Base-by-base conservation (phyloP, 768 basidiomycete genomes). In the Suillus ampliporus region DNA sequence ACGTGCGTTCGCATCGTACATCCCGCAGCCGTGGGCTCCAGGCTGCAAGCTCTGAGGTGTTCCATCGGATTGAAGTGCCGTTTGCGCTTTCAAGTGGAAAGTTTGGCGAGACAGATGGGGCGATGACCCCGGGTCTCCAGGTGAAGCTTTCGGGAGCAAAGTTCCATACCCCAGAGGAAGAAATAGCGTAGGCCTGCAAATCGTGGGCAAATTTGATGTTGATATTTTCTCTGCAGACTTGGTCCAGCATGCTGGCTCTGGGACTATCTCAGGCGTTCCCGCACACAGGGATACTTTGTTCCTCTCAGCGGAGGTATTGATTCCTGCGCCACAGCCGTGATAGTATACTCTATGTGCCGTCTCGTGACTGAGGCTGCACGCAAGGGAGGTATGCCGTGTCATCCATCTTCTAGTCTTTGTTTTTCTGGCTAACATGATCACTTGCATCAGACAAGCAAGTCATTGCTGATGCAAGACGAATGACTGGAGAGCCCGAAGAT, bases 241-340 rank as follows among this genome's bases (percentile, higher is more conserved):
- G 97, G 97, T 5, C 97, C 97, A 8, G 97, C 97, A 17, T 99
- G 97, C 72, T 99, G 97, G 97, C 82, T 99, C n/a, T 99, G 97
- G 97, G 97, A 99, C 73, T 99, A 99, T 71, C 86, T 99, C 35
- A 85, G 97, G 41, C 88, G 97, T 48, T 99, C 97, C 6, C 83
- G 93, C 10, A 94, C 91, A 0, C 92, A 95, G 66, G 97, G 97
- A 3, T 99, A 96, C 78, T 99, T 99, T 70, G 78, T 99, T 23
- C 97, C 97, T 1, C 82, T 99, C 15, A 95, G 94, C 61, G 97
- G 97, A 10, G 97, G 97, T 17, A 94, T 99, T 61, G 97, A 99
- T 74, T 95, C 94, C 68, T 99, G 97, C 70, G 95, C 97, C 2
- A 99, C 97, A 3, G 91, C 97, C 1, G 87, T 93, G 50, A 99